Evolutionary conservation across 1,284 basidiomycete species (phyloP).

Genomic region (Phaffia rhodozyma): DNA sequence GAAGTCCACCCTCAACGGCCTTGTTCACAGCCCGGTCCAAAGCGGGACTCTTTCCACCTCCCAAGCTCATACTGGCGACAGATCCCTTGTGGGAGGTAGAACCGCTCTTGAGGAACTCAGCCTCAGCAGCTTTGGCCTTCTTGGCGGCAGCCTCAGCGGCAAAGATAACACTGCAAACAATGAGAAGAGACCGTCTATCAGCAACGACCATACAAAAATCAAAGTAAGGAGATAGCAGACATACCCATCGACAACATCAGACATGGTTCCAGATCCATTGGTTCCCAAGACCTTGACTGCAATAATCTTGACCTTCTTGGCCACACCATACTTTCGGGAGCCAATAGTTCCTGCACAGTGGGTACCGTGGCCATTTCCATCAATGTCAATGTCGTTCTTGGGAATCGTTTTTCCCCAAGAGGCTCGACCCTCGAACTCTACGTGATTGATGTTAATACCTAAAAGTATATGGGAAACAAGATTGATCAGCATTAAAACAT

Average conservation of each 20-base stretch:
- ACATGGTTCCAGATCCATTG: conserved; percentile 90
- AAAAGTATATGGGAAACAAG: conserved; percentile 26
- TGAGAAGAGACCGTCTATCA: conserved; percentile 8
- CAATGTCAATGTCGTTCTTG: conserved; percentile 58
- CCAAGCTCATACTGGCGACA: conserved; percentile 96
- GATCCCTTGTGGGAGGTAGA: conserved; percentile 79
- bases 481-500: neutral
- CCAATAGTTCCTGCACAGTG: conserved; percentile 79
- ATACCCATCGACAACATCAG: conserved; percentile 72
- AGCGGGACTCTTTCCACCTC: conserved; percentile 82
- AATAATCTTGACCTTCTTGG: conserved; percentile 77
- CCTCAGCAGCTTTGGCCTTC: conserved; percentile 45
- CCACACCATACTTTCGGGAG: conserved; percentile 75
- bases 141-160: conserved; percentile 54
- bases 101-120: conserved; percentile 52
- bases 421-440: conserved; percentile 79
- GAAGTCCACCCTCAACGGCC: conserved; percentile 71
- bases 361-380: conserved; percentile 53
- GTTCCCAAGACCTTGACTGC: conserved; percentile 96
- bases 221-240: neutral
- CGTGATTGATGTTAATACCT: conserved; percentile 77
- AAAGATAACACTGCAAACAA: conserved; percentile 42
- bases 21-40: conserved; percentile 77
- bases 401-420: conserved; percentile 75
- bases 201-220: neutral